These are phyloP conservation scores for Saururus chinensis DNA, from an alignment of 164 flowering plant genomes.

Conservation along the genomic window DNA sequence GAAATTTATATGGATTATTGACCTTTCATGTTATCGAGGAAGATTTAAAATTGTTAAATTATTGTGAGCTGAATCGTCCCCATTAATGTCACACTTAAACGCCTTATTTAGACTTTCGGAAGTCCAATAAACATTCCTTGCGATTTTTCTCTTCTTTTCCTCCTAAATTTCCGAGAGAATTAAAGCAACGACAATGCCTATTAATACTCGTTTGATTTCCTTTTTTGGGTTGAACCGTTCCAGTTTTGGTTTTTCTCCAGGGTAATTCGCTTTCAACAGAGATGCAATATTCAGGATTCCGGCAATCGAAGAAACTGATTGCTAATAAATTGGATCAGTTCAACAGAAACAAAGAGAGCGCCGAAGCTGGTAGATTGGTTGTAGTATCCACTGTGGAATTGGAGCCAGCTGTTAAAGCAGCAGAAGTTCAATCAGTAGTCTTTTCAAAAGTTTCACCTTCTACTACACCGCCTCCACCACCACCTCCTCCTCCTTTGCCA, in stretches of 20 bases:
- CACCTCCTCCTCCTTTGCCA: constrained; percentile 25
- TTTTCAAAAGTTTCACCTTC: constrained; percentile 9
- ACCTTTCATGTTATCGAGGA: no score
- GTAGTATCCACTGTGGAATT: constrained; percentile 10
- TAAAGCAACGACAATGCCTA: background rate
- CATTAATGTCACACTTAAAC: no score
- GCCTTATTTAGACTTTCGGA: no score
- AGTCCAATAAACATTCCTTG: no score
- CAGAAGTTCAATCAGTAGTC: constrained; percentile 12
- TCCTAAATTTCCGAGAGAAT: no score
- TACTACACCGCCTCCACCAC: constrained; percentile 24
- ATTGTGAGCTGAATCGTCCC: no score
- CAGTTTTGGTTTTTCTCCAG: constrained; percentile 10
- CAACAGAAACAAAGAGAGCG: constrained; percentile 15
- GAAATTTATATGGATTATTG: no score
- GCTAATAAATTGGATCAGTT: constrained; percentile 31
- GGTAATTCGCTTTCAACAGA: constrained; percentile 19
- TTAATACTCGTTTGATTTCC: background rate
- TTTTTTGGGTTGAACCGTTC: background rate
- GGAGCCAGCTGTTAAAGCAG: constrained; percentile 2
- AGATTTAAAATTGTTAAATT: no score
- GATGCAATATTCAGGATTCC: constrained; percentile 24
- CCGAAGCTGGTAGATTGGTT: constrained; percentile 6
- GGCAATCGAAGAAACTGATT: constrained; percentile 41
- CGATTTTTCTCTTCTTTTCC: no score